Conservation (phyloP, 495 filamentous ascomycete genomes). For the Neurospora sp. region DNA sequence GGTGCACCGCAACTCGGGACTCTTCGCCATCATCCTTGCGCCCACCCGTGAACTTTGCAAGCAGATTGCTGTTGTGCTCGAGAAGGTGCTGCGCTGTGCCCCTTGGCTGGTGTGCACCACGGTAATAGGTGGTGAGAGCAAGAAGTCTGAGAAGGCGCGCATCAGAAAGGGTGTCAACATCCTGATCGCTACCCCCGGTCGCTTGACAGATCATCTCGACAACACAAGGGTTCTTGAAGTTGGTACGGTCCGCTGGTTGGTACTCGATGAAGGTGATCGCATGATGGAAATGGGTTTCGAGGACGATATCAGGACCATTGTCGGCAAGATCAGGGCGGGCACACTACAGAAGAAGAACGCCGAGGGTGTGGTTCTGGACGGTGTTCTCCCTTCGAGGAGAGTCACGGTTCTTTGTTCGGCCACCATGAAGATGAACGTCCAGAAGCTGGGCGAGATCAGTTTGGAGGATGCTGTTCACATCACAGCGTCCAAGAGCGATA, state of each 20-base stretch:
- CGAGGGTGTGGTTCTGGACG: slow-evolving; percentile 32
- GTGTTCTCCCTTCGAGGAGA: slow-evolving; percentile 59
- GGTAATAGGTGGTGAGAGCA: slow-evolving; percentile 93
- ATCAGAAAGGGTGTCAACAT: slow-evolving; percentile 91
- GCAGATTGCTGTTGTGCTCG: slow-evolving; percentile 79
- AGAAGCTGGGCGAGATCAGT: slow-evolving; percentile 85
- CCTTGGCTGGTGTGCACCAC: slow-evolving; percentile 85
- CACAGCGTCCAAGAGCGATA: slow-evolving; percentile 51
- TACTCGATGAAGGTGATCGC: slow-evolving; percentile 91
- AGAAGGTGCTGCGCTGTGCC: slow-evolving; percentile 70
- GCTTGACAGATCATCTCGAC: slow-evolving; percentile 81
- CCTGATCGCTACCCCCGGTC: slow-evolving; percentile 85
- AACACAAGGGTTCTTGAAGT: slow-evolving; percentile 85
- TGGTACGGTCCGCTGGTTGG: slow-evolving; percentile 81
- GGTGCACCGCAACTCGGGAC: slow-evolving; percentile 70
- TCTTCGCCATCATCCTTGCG: slow-evolving; percentile 86
- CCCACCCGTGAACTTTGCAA: slow-evolving; percentile 90
- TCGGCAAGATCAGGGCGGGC: slow-evolving; percentile 58
- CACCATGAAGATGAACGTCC: slow-evolving; percentile 93
- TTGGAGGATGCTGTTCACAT: slow-evolving; percentile 87
- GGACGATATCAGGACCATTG: slow-evolving; percentile 69
- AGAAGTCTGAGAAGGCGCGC: slow-evolving; percentile 91
- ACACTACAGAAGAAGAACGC: slow-evolving; percentile 27
- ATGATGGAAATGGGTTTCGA: slow-evolving; percentile 97
- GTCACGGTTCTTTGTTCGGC: slow-evolving; percentile 92